A percentile compares a stretch with the other conserved stretches of the same genome.
Evolutionary conservation across 192 early-diverging fungal genomes (phyloP).

Genomic region (Borealophlyctis nickersoniae): DNA sequence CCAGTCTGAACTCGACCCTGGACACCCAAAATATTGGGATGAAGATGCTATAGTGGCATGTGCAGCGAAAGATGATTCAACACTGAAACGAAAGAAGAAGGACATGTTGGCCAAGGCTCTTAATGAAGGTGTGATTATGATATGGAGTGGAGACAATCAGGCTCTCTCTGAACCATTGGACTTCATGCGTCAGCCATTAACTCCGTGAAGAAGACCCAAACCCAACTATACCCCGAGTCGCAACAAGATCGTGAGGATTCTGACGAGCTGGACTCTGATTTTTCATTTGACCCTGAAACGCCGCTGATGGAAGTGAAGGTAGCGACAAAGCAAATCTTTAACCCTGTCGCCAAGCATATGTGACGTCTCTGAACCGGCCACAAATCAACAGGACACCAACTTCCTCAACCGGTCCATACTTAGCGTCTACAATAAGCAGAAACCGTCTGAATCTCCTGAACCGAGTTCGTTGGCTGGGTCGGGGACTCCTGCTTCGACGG

Average conservation of each 20-base stretch:
- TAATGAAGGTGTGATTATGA: no score
- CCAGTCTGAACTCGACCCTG: no score
- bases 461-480: neutral
- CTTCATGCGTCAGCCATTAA: no score
- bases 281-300: constrained; percentile 23
- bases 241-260: constrained; percentile 10
- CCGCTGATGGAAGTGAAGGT: constrained; percentile 40
- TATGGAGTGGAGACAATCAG: no score
- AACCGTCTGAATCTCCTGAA: constrained; percentile 1
- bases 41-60: no score
- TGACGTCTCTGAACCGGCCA: neutral
- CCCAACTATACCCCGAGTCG: no score
- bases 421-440: constrained; percentile 29
- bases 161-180: no score
- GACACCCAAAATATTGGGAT: no score
- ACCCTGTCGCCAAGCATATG: neutral
- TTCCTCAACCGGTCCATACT: constrained; percentile 35
- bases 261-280: constrained; percentile 27
- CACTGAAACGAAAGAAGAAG: no score
- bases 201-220: no score
- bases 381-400: constrained; percentile 31
- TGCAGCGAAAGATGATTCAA: no score
- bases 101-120: no score
- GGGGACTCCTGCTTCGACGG: neutral
- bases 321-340: neutral